These are phyloP conservation scores for Kappamyces sp. DNA, from an alignment of 192 early-diverging fungal genomes.

Conservation along the genomic window DNA sequence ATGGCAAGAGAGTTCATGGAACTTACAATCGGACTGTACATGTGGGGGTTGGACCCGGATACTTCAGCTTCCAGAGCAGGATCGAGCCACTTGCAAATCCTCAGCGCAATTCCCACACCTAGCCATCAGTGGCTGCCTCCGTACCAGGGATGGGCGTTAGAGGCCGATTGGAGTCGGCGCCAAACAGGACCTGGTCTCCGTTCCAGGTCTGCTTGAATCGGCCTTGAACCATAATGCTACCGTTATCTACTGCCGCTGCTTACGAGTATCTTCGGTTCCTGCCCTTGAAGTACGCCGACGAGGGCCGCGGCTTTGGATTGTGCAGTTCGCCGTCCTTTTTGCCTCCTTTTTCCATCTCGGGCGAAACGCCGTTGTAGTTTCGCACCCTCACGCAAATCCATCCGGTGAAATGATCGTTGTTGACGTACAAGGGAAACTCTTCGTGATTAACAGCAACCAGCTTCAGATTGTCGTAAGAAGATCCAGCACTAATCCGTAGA, in stretches of 20 bases:
- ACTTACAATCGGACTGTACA: constrained; percentile 28
- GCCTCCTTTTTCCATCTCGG: constrained; percentile 18
- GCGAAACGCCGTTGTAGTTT: constrained; percentile 32
- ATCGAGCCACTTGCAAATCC: constrained; percentile 32
- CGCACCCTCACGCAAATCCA: constrained; percentile 31
- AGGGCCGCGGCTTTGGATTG: constrained; percentile 22
- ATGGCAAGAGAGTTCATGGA: constrained; percentile 38
- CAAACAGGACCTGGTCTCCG: constrained; percentile 39
- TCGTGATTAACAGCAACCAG: constrained; percentile 35
- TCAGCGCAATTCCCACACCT: constrained; percentile 31
- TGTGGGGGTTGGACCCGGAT: constrained; percentile 21
- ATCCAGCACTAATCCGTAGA: constrained; percentile 25
- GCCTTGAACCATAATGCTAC: constrained; percentile 31
- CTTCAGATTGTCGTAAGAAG: constrained; percentile 19
- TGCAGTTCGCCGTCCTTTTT: neutral
- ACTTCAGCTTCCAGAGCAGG: constrained; percentile 31
- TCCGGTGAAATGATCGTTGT: constrained; percentile 30
- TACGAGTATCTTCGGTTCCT: constrained; percentile 32
- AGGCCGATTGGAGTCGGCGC: constrained; percentile 25
- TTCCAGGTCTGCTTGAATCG: constrained; percentile 30
- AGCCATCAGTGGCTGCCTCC: constrained; percentile 13
- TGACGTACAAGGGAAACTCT: constrained; percentile 27
- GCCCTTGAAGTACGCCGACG: constrained; percentile 34
- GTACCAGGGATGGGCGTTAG: constrained; percentile 19
- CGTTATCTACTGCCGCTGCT: too few species aligned